Conservation (phyloP, 2,329 filamentous ascomycete genomes). For the Mollisiaceae sp. region DNA sequence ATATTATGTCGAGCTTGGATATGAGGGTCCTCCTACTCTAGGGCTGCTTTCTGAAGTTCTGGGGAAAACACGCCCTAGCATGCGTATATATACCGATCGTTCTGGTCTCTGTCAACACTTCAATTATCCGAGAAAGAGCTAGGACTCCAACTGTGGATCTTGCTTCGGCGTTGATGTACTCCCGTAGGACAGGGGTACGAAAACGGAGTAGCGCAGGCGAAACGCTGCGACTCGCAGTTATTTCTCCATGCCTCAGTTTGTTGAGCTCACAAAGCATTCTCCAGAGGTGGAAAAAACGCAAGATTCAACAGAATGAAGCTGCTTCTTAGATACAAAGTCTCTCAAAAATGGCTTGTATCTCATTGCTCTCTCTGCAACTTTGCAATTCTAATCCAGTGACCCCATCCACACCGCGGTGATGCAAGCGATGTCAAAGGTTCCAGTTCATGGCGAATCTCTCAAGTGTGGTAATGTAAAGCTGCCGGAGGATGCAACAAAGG, state of each 20-base stretch:
- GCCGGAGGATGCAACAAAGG: background rate
- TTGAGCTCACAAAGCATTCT: background rate
- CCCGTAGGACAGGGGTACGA: background rate
- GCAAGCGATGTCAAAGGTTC: background rate
- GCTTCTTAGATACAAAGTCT: background rate
- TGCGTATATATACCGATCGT: no score
- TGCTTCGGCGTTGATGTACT: background rate
- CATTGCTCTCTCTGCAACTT: background rate
- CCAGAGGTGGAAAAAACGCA: background rate
- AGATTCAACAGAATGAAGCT: background rate
- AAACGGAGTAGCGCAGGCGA: background rate
- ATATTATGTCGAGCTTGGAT: slow-evolving; percentile 6
- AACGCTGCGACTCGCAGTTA: background rate
- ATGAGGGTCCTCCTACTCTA: background rate
- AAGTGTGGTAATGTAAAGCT: background rate
- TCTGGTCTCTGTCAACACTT: no score
- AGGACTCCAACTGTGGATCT: background rate
- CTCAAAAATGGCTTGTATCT: background rate
- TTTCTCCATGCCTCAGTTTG: background rate
- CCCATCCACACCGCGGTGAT: background rate
- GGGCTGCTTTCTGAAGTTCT: background rate
- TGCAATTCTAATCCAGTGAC: background rate
- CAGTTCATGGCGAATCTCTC: background rate
- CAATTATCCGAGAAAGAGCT: background rate
- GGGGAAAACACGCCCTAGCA: background rate